Evolutionary conservation across 75 land plant species (phyloP).

Genomic region (Picea glauca): DNA sequence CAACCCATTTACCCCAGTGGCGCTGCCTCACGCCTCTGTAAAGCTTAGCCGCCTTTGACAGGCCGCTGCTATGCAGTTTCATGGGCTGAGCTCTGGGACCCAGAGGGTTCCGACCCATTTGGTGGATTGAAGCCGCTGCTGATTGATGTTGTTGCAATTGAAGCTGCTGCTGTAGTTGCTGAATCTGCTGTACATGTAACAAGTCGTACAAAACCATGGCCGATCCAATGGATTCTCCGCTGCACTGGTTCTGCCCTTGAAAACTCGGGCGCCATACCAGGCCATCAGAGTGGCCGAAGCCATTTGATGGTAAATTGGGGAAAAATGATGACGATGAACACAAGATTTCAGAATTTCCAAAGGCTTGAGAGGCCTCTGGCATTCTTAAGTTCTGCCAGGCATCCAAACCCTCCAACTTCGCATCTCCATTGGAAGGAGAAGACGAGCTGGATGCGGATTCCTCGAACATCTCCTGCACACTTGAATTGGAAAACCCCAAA

Average conservation of each 20-base stretch:
- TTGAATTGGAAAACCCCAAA: constrained; percentile 47
- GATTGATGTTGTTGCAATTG: not conserved
- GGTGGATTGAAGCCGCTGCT: not conserved
- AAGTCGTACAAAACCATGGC: constrained; percentile 18
- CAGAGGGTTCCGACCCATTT: constrained; percentile 9
- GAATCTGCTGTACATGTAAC: constrained; percentile 23
- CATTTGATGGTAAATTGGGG: constrained; percentile 10
- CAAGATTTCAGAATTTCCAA: constrained; percentile 3
- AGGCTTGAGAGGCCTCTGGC: not conserved
- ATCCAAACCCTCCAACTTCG: not conserved
- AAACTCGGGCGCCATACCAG: constrained; percentile 11
- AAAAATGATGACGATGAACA: constrained; percentile 12
- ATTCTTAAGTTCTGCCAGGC: not conserved
- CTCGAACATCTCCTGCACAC: constrained; percentile 14
- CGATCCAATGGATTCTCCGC: constrained; percentile 11
- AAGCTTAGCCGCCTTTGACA: constrained; percentile 43
- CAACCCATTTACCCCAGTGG: constrained; percentile 97
- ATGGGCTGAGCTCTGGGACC: constrained; percentile 42
- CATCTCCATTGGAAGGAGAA: not conserved
- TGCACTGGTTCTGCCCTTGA: constrained; percentile 8
- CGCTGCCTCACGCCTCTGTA: constrained; percentile 85
- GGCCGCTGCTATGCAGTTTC: constrained; percentile 36
- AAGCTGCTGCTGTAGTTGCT: constrained; percentile 7
- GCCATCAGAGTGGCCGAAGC: constrained; percentile 9
- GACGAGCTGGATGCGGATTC: constrained; percentile 6